Evolutionary conservation across 2,329 filamentous ascomycete genomes (phyloP).

Genomic region (Zelopaecilomyces penicillatus): DNA sequence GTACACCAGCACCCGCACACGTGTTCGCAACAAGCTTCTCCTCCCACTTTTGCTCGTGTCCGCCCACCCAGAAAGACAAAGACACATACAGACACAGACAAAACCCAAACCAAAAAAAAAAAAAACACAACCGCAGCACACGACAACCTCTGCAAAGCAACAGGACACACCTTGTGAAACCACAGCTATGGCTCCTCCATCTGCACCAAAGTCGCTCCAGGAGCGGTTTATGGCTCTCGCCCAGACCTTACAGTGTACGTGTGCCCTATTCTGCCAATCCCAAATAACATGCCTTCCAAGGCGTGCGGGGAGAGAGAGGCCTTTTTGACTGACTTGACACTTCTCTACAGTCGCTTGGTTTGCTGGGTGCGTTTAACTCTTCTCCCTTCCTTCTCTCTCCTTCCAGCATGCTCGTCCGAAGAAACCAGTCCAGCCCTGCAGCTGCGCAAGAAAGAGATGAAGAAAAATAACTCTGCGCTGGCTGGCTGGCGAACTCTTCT

Average conservation of each 20-base stretch:
- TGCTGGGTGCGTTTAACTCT: constrained; percentile 52
- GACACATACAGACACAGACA: no score
- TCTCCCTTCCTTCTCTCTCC: neutral
- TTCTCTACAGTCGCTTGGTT: constrained; percentile 64
- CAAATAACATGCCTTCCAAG: neutral
- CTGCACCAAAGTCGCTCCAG: constrained; percentile 64
- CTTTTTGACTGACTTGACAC: constrained; percentile 25
- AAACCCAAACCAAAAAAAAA: no score
- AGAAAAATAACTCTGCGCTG: neutral
- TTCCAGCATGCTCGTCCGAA: neutral
- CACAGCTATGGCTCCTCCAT: constrained; percentile 29
- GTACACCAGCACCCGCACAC: no score
- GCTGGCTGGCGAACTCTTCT: no score
- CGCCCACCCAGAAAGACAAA: no score
- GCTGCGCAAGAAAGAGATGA: neutral
- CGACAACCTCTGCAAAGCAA: no score
- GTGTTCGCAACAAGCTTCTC: no score
- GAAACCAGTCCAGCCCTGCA: neutral
- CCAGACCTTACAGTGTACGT: constrained; percentile 85
- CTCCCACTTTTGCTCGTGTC: no score
- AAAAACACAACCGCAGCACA: no score
- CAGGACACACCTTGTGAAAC: neutral
- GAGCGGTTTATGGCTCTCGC: constrained; percentile 71
- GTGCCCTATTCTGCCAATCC: constrained; percentile 11
- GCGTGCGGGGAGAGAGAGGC: neutral